Evolutionary conservation across 129 eudicot genomes (phyloP), one percentile per base, ranked within the genome.

Genomic region (Flaveria trinervia): DNA sequence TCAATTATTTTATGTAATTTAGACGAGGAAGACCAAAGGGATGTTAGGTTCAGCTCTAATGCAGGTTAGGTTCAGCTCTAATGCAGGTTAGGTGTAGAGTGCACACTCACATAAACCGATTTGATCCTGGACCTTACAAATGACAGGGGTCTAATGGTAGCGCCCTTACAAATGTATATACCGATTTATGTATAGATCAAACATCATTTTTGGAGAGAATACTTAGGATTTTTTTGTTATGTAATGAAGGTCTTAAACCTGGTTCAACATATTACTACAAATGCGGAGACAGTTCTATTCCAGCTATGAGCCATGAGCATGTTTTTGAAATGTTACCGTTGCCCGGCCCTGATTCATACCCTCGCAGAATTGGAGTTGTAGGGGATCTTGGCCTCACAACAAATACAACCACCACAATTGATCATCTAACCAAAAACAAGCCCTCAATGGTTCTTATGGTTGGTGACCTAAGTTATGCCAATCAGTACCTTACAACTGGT

Each of bases 361-460:
- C 97, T 77, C 70, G 65, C 45, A 89, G 86, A 68, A 88, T 93
- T 61, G 98, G 86, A 25, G 75, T 93, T 7, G 77, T 93, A 43
- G 98, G 98, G 65, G 98, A 93, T 66, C 89, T 93, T 72, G 98
- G 98, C 17, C 97, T 93, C 55, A 93, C 98, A 5, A 70, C 81
- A 46, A 93, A 93, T 65, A 81, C 98, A 13, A 83, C 96, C n/a
- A 86, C 92, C 18, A 93, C 98, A 15, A 83, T 90, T 61, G 88
- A 90, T 72, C 97, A 93, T 85, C 84, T 93, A 14, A 81, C 60
- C 0, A n/a, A 49, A 18, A 93, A 93, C 61, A 85, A 90, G 26
- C 98, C 98, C 2, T 87, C 92, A 7, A 55, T 93, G 26, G 70
- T 93, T 62, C 45, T 93, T 80, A 85, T 93, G 89, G 91, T 90